A percentile compares a stretch with the other conserved stretches of the same genome.
phyloP scores from a whole-genome alignment of 768 basidiomycete species.

The Suillus clintonianus region DNA sequence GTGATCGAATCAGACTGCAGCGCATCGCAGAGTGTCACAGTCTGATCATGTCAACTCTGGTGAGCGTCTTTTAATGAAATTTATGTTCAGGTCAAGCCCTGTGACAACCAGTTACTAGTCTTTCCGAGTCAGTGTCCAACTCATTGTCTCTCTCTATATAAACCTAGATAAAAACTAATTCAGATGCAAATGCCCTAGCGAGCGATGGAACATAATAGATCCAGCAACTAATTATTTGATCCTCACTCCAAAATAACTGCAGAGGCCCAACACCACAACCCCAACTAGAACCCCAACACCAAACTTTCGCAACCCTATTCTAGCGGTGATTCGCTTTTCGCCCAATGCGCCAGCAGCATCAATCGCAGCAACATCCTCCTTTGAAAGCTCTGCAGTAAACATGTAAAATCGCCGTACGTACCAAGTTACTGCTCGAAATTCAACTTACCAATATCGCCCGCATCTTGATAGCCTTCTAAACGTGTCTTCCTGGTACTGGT shows the following conservation, averaged over 20 bases:
- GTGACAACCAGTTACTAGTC: background rate
- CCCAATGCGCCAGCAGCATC: constrained; percentile 53
- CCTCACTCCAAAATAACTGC: constrained; percentile 11
- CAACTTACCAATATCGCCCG: constrained; percentile 61
- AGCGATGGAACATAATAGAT: background rate
- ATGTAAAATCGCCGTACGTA: background rate
- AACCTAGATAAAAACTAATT: background rate
- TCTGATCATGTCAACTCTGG: background rate
- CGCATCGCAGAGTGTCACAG: too few species aligned
- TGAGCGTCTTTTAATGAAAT: background rate
- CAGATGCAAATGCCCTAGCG: background rate
- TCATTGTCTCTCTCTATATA: background rate
- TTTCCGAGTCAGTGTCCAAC: background rate
- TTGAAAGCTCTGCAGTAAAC: constrained; percentile 43
- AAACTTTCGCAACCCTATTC: constrained; percentile 6
- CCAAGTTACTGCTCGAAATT: background rate
- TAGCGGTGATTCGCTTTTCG: constrained; percentile 9
- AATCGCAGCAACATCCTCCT: constrained; percentile 53
- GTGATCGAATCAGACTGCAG: too few species aligned
- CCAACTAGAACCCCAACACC: constrained; percentile 8
- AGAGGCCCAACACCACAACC: constrained; percentile 8
- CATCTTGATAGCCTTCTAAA: constrained; percentile 65
- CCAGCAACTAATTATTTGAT: background rate
- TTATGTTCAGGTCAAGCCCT: background rate
- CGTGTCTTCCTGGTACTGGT: constrained; percentile 67